These are phyloP conservation scores for Hyphopichia burtonii DNA, from an alignment of 1,139 yeast genomes.

Conservation along the genomic window DNA sequence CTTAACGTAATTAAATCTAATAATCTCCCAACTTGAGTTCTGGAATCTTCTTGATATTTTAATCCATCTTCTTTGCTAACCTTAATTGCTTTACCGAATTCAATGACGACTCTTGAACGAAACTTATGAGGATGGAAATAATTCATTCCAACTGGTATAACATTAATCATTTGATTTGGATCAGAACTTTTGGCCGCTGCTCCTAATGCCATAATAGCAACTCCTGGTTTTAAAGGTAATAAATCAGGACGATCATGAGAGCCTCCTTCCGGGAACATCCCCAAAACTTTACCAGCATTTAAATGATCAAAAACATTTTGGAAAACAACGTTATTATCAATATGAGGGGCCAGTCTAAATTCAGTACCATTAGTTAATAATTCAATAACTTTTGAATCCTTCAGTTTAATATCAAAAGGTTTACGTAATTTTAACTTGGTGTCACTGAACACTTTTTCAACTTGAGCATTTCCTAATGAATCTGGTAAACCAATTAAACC, in stretches of 20 bases:
- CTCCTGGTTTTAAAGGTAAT: constrained; percentile 47
- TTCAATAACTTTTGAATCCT: constrained; percentile 21
- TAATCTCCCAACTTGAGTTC: constrained; percentile 17
- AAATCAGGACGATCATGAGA: constrained; percentile 41
- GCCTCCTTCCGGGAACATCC: constrained; percentile 67
- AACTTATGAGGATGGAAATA: constrained; percentile 48
- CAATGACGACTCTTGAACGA: constrained; percentile 47
- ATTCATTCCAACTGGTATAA: constrained; percentile 48
- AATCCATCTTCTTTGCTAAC: constrained; percentile 31
- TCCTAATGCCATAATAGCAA: constrained; percentile 51
- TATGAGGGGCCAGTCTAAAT: constrained; percentile 60
- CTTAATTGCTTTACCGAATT: constrained; percentile 44
- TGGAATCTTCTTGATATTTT: constrained; percentile 16
- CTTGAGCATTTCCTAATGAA: constrained; percentile 57
- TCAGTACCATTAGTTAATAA: constrained; percentile 46
- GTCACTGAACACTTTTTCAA: constrained; percentile 52
- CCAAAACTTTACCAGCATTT: constrained; percentile 55
- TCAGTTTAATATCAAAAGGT: constrained; percentile 40
- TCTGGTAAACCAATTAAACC: constrained; percentile 65
- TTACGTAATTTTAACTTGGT: constrained; percentile 48
- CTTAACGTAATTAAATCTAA: constrained; percentile 26
- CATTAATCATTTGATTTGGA: constrained; percentile 31
- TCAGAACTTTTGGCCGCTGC: constrained; percentile 35
- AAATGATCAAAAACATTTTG: constrained; percentile 63
- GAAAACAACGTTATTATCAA: constrained; percentile 61